Conservation (phyloP, 495 filamentous ascomycete genomes). For the Podospora pseudoanserina region DNA sequence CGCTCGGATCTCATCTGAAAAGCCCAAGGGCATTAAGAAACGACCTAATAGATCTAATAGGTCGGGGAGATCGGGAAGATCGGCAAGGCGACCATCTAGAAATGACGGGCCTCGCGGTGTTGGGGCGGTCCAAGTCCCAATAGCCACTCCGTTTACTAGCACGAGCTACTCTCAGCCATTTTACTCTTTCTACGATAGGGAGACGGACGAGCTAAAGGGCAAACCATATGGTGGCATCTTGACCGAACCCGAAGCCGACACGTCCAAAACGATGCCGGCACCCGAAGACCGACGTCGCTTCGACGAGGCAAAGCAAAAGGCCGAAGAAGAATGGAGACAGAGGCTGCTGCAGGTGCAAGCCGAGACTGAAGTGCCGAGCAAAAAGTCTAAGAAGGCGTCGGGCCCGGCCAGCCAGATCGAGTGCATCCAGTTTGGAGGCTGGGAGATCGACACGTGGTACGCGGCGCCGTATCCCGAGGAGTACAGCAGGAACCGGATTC, state of each 20-base stretch:
- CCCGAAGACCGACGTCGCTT: conserved; percentile 77
- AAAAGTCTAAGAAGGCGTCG: conserved; percentile 62
- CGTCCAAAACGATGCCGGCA: conserved; percentile 77
- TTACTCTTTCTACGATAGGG: conserved; percentile 80
- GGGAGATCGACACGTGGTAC: conserved; percentile 99
- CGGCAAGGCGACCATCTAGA: conserved; percentile 17
- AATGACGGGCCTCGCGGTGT: conserved; percentile 14
- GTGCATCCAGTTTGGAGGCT: conserved; percentile 95
- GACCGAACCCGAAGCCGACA: conserved; percentile 84
- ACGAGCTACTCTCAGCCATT: conserved; percentile 61
- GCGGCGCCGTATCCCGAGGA: conserved; percentile 98
- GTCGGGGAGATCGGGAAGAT: conserved; percentile 1
- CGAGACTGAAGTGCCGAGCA: conserved; percentile 41
- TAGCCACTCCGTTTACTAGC: conserved; percentile 51
- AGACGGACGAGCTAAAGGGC: conserved; percentile 80
- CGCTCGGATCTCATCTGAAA: conserved; percentile 52
- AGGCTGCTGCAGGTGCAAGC: conserved; percentile 47
- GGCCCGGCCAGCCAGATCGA: conserved; percentile 94
- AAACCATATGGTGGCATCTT: conserved; percentile 97
- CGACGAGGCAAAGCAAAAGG: conserved; percentile 79
- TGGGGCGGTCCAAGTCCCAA: conserved; percentile 21
- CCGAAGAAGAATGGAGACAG: conserved; percentile 84
- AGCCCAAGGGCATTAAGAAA: conserved; percentile 48
- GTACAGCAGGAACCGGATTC: conserved; percentile 88
- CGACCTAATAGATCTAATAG: conserved; percentile 26